phyloP scores from a whole-genome alignment of 177 flowering plant species.

The Vitis hybrid region DNA sequence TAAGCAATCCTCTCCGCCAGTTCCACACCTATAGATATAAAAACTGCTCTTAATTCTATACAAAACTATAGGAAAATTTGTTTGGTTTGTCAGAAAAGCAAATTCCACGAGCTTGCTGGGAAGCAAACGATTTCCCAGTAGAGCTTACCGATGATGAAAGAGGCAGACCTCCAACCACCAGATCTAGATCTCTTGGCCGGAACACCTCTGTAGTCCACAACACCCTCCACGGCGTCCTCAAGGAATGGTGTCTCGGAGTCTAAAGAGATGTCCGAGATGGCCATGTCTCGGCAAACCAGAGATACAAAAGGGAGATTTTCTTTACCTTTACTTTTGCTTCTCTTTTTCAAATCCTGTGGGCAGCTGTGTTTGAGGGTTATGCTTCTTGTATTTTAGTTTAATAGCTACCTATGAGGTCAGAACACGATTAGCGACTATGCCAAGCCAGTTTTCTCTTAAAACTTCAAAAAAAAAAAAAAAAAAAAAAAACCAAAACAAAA shows the following conservation, averaged over 20 bases:
- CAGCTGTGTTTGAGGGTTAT: too few relatives aligned
- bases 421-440: too few relatives aligned
- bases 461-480: too few relatives aligned
- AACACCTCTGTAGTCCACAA: slow-evolving; percentile 11
- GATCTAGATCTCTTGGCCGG: slow-evolving; percentile 5
- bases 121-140: too few relatives aligned
- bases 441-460: too few relatives aligned
- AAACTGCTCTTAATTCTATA: neutral
- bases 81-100: too few relatives aligned
- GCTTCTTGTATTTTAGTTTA: too few relatives aligned
- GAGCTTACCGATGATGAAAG: neutral
- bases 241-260: neutral
- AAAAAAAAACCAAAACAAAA: too few relatives aligned
- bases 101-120: neutral
- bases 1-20: slow-evolving; percentile 35
- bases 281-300: neutral
- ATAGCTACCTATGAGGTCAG: too few relatives aligned
- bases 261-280: neutral
- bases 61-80: too few relatives aligned
- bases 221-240: neutral
- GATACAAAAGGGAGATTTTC: neutral
- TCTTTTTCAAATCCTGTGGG: too few relatives aligned
- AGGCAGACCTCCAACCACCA: slow-evolving; percentile 25
- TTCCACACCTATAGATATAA: slow-evolving; percentile 23
- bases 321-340: neutral